Evolutionary conservation across 306 rosid genomes (phyloP), one percentile per base, ranked within the genome.

Genomic region (Lathyrus aphaca): DNA sequence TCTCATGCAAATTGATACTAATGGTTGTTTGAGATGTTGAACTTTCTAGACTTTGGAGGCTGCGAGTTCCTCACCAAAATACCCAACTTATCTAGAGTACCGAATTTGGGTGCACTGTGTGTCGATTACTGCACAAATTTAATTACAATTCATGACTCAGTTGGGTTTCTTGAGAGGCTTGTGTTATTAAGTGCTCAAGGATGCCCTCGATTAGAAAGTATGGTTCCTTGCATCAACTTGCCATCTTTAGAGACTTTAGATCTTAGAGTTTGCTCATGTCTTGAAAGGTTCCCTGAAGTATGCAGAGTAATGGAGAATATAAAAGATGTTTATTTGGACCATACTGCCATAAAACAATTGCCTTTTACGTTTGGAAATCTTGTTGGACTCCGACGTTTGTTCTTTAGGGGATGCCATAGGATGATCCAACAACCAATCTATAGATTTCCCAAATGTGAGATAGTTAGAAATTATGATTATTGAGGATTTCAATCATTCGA

Each of bases 211-310:
- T 57, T 73, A 32, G 18, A 39, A 12, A 9, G 7, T 11, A 18
- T 73, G 68, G 68, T 40, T 5, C 45, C 35, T 0, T 14, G 0
- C 14, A 63, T 73, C 10, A 63, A 23, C 18, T 40, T 73, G 64
- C 42, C 77, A 3, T 73, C 71, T 11, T 37, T 73, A 1, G 77
- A 73, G 61, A 63, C 53, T 39, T 23, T 73, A 10, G 71, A 73
- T n/a, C 55, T 63, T 2, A 25, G 40, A 4, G 17, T 45, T 25
- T 73, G 71, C 21, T 38, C 54, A 1, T 0, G 21, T 63, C 71
- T 73, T 19, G 10, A 38, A 35, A 10, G 46, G 19, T 63, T 73
- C 50, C 68, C 51, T 6, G 51, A 63, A 42, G 68, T 63, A 13
- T 1, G 29, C 13, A 59, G 39, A 64, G 12, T 16, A 13, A 64